A percentile compares a stretch with the other conserved stretches of the same genome.
Conservation (phyloP, 2,329 filamentous ascomycete genomes). For the Lomentospora prolificans region DNA sequence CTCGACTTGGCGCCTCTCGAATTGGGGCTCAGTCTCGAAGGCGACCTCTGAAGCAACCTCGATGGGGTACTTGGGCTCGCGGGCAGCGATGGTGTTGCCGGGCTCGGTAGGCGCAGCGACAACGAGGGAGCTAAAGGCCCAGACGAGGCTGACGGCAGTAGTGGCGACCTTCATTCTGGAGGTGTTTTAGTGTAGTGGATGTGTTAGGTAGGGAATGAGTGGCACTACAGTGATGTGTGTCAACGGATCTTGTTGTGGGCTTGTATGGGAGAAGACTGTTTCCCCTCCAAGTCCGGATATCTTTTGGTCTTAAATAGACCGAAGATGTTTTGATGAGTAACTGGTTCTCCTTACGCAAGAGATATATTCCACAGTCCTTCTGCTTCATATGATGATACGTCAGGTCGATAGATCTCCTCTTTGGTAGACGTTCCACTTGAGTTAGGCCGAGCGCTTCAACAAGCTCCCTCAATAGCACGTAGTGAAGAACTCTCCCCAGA, state of each 20-base stretch:
- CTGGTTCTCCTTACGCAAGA: not conserved
- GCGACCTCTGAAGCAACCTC: not conserved
- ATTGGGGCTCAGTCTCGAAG: not conserved
- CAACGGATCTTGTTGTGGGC: not conserved
- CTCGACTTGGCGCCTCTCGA: not conserved
- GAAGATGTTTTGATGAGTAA: not conserved
- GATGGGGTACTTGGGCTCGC: not conserved
- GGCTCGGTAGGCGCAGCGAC: not conserved
- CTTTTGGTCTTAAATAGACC: not conserved
- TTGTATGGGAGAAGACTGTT: not conserved
- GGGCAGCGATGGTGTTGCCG: not conserved
- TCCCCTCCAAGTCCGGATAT: not conserved
- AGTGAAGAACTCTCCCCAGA: too few relatives aligned
- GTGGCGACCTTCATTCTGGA: conserved; percentile 5
- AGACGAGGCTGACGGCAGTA: not conserved
- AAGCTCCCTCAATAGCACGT: too few relatives aligned
- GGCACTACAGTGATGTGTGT: too few relatives aligned
- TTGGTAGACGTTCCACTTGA: too few relatives aligned
- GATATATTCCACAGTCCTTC: not conserved
- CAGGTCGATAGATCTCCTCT: too few relatives aligned
- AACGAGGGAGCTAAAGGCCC: not conserved
- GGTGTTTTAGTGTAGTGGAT: not conserved
- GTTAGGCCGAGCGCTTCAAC: too few relatives aligned
- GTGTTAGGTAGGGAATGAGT: not conserved
- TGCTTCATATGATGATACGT: not conserved